These are phyloP conservation scores for Pascua sp. DNA, from an alignment of 1,284 basidiomycete species.

Conservation along the genomic window DNA sequence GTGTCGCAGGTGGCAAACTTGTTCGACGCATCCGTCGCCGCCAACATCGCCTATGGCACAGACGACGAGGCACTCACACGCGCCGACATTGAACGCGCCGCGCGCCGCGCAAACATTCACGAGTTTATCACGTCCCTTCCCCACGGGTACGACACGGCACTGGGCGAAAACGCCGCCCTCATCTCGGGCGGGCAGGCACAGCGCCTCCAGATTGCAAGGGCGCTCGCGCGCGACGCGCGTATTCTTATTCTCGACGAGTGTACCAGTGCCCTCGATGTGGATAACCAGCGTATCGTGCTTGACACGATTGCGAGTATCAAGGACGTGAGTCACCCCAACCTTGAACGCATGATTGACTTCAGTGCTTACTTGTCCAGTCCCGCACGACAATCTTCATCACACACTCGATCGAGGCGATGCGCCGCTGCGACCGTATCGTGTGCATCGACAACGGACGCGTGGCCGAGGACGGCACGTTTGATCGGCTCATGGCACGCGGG, in stretches of 20 bases:
- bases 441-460: constrained; percentile 74
- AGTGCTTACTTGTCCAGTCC: constrained; percentile 25
- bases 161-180: constrained; percentile 83
- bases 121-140: constrained; percentile 80
- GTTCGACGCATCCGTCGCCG: constrained; percentile 76
- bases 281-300: constrained; percentile 74
- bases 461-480: constrained; percentile 74
- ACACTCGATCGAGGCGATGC: constrained; percentile 89
- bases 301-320: constrained; percentile 68
- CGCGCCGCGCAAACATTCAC: constrained; percentile 72
- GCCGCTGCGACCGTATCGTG: constrained; percentile 81
- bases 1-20: constrained; percentile 81
- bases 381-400: constrained; percentile 88
- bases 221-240: constrained; percentile 65
- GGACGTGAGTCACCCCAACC: constrained; percentile 41
- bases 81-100: constrained; percentile 64
- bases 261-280: constrained; percentile 80
- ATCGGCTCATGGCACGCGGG: constrained; percentile 62
- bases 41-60: constrained; percentile 82
- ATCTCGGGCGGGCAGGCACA: constrained; percentile 95
- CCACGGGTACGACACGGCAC: constrained; percentile 74
- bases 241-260: constrained; percentile 93
- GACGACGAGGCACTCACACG: constrained; percentile 55
- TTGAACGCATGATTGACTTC: background rate
- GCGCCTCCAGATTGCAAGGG: constrained; percentile 84